Percentiles rank a stretch among this genome's conserved stretches.
Conservation (phyloP, 176 grass and related monocot species). For the Oryza coarctata region DNA sequence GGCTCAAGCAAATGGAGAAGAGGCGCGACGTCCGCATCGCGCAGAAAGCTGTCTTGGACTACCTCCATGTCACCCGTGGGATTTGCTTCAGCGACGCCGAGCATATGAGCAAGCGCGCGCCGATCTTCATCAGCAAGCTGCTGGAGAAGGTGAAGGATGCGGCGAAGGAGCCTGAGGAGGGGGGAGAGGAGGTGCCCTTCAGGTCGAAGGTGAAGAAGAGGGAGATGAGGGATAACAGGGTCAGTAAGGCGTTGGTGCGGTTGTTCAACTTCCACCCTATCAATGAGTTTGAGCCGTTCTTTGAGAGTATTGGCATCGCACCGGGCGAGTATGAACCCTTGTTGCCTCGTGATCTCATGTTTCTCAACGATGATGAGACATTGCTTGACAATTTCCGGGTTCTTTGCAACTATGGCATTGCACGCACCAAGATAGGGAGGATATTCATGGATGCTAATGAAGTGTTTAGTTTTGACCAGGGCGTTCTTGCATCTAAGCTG, state of each 20-base stretch:
- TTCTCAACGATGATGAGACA: constrained; percentile 47
- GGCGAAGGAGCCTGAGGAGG: constrained; percentile 29
- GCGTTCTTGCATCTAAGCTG: constrained; percentile 50
- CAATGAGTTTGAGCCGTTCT: constrained; percentile 73
- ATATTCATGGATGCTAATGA: constrained; percentile 46
- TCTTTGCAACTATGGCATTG: constrained; percentile 62
- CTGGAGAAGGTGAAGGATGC: constrained; percentile 52
- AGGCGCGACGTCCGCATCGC: constrained; percentile 6
- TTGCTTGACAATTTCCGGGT: constrained; percentile 44
- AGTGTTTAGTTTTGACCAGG: constrained; percentile 41
- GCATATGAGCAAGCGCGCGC: constrained; percentile 57
- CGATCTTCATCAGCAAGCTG: constrained; percentile 48
- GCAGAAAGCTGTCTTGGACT: constrained; percentile 49
- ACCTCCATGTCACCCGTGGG: constrained; percentile 56
- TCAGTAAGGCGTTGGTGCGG: constrained; percentile 28
- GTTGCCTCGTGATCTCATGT: constrained; percentile 62
- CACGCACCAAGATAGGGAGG: constrained; percentile 51
- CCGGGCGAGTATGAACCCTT: constrained; percentile 32
- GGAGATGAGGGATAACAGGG: constrained; percentile 43
- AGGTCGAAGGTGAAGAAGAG: constrained; percentile 31
- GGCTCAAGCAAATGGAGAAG: neutral
- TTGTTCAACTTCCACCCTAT: constrained; percentile 58
- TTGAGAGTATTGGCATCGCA: constrained; percentile 64
- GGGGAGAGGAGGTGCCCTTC: neutral
- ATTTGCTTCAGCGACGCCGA: constrained; percentile 49